A percentile compares a stretch with the other conserved stretches of the same genome.
These are phyloP conservation scores for Quercus lobata DNA, from an alignment of 331 rosid species.

Conservation along the genomic window DNA sequence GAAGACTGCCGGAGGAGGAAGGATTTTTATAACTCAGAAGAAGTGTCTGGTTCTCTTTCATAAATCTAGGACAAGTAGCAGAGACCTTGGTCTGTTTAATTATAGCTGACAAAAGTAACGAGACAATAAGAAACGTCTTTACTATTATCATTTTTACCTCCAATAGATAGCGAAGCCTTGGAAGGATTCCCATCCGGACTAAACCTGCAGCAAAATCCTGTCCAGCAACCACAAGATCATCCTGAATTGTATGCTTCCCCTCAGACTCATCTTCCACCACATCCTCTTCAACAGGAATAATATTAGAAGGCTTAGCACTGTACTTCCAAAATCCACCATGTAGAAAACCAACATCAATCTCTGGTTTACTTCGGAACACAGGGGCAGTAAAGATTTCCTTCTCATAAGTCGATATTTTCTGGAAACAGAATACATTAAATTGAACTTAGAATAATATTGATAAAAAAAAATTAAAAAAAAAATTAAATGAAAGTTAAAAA, in stretches of 20 bases:
- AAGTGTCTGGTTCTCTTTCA: neutral
- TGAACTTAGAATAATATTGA: neutral
- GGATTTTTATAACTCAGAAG: neutral
- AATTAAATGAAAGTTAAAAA: neutral
- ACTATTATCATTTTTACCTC: slow-evolving; percentile 52
- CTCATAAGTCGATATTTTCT: slow-evolving; percentile 52
- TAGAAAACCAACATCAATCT: slow-evolving; percentile 75
- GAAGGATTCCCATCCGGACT: slow-evolving; percentile 90
- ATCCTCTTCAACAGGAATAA: slow-evolving; percentile 53
- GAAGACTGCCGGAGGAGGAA: neutral
- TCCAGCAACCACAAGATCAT: slow-evolving; percentile 86
- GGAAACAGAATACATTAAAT: slow-evolving; percentile 27
- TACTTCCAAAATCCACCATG: slow-evolving; percentile 97
- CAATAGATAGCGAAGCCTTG: slow-evolving; percentile 72
- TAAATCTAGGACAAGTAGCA: neutral
- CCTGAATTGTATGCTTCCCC: slow-evolving; percentile 81
- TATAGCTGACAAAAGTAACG: neutral
- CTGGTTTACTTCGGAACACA: slow-evolving; percentile 80
- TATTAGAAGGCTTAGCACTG: slow-evolving; percentile 78
- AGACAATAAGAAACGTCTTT: neutral
- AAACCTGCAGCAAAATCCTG: slow-evolving; percentile 92
- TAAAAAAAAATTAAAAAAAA: neutral
- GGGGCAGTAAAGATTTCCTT: slow-evolving; percentile 77
- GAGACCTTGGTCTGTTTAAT: neutral
- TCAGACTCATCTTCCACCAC: slow-evolving; percentile 53